These are phyloP conservation scores for Aspergillus proliferans DNA, from an alignment of 2,329 filamentous ascomycete species.

Conservation along the genomic window DNA sequence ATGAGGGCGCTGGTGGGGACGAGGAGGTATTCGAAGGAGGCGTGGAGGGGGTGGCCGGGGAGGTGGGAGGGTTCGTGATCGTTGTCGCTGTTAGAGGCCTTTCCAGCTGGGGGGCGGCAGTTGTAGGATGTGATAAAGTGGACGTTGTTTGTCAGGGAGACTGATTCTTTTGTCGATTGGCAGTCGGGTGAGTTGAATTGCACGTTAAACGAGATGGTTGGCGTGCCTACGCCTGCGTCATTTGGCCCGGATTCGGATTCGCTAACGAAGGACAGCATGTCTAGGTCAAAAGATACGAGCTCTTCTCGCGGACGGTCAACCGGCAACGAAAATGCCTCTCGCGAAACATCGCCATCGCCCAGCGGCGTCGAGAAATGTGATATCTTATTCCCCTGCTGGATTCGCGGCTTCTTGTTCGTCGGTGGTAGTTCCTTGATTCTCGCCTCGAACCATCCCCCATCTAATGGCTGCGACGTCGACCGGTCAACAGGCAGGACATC, in stretches of 20 bases:
- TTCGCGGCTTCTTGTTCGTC: slow-evolving; percentile 32
- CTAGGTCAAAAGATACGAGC: not conserved
- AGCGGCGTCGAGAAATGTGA: slow-evolving; percentile 36
- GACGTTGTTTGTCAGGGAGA: slow-evolving; percentile 45
- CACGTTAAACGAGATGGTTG: slow-evolving; percentile 23
- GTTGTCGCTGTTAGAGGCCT: slow-evolving; percentile 10
- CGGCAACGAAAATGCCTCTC: slow-evolving; percentile 34
- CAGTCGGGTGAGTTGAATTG: slow-evolving; percentile 4
- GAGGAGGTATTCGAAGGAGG: slow-evolving; percentile 15
- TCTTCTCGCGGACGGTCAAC: slow-evolving; percentile 20
- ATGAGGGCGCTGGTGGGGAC: not conserved
- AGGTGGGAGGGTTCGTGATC: slow-evolving; percentile 19
- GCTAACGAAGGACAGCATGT: not conserved
- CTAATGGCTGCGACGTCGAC: slow-evolving; percentile 17
- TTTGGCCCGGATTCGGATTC: not conserved
- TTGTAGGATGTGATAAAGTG: slow-evolving; percentile 51
- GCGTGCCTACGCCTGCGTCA: slow-evolving; percentile 14
- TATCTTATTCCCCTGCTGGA: slow-evolving; percentile 37
- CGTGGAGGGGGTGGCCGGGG: slow-evolving; percentile 34
- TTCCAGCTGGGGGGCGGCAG: slow-evolving; percentile 42
- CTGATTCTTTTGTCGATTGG: slow-evolving; percentile 17
- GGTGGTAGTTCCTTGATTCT: slow-evolving; percentile 28
- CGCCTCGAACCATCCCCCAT: slow-evolving; percentile 48
- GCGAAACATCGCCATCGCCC: slow-evolving; percentile 32
- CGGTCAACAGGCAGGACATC: slow-evolving; percentile 34